Conservation (phyloP, 1,284 basidiomycete species). For the Ceratobasidium sp. region DNA sequence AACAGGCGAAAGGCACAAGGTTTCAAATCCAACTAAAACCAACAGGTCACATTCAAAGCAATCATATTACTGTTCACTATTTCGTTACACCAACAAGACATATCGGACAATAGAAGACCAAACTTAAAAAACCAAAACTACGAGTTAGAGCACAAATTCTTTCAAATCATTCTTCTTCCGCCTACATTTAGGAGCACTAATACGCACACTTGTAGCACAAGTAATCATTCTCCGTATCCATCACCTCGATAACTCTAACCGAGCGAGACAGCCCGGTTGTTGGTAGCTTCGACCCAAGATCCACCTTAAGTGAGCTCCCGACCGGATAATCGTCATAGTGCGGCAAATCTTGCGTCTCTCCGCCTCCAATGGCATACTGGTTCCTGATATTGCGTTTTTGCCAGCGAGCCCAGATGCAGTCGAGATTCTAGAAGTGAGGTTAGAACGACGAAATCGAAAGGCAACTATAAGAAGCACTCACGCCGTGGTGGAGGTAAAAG, state of each 20-base stretch:
- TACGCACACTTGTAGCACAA: constrained; percentile 43
- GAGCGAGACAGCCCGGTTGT: not conserved
- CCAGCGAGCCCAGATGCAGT: constrained; percentile 46
- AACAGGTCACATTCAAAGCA: no score
- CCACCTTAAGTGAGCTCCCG: constrained; percentile 1
- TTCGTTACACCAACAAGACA: no score
- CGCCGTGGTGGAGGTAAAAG: constrained; percentile 22
- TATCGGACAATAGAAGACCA: no score
- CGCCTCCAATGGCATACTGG: constrained; percentile 28
- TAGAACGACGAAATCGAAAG: not conserved
- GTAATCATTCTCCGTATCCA: constrained; percentile 21
- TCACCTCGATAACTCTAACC: constrained; percentile 12
- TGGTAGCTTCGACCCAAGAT: not conserved
- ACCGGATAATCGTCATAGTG: constrained; percentile 40
- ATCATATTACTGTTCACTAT: no score
- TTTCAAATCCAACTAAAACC: no score
- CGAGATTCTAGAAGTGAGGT: constrained; percentile 24
- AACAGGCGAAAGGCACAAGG: no score
- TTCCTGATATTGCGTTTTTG: constrained; percentile 17
- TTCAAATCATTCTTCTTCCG: no score
- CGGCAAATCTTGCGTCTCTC: constrained; percentile 25
- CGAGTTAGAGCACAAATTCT: no score
- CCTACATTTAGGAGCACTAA: not conserved
- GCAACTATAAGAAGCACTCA: not conserved
- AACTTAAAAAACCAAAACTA: no score